phyloP scores from a whole-genome alignment of 2,329 filamentous ascomycete species.

The Sclerotinia nivalis region DNA sequence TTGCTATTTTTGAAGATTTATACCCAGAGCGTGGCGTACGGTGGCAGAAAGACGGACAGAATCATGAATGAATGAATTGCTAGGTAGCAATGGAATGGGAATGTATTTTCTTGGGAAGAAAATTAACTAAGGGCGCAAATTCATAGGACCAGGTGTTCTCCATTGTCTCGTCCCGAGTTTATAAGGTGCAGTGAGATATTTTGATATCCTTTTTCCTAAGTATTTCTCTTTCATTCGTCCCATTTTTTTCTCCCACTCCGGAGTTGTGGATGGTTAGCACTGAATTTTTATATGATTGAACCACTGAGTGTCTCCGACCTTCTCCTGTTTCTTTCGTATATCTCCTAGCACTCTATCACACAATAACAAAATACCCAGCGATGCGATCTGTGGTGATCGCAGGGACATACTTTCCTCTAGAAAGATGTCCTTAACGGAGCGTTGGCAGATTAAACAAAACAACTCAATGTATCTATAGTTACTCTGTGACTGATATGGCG shows the following conservation, averaged over 20 bases:
- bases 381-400: constrained; percentile 74
- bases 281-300: background rate
- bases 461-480: constrained; percentile 26
- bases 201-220: constrained; percentile 1
- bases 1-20: constrained; percentile 23
- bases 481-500: constrained; percentile 18
- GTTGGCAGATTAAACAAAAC: constrained; percentile 58
- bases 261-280: background rate
- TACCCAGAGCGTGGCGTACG: constrained; percentile 38
- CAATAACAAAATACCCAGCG: constrained; percentile 54
- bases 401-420: constrained; percentile 67
- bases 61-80: constrained; percentile 26
- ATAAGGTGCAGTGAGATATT: constrained; percentile 10
- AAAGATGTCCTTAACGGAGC: constrained; percentile 78
- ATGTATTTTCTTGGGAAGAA: constrained; percentile 1
- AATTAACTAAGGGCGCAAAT: constrained; percentile 4
- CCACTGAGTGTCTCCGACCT: background rate
- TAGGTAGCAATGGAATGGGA: constrained; percentile 1
- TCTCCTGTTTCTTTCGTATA: constrained; percentile 18
- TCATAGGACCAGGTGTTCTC: constrained; percentile 10
- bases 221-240: background rate
- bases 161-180: background rate
- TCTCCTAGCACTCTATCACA: background rate
- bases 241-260: background rate
- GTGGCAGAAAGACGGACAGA: constrained; percentile 15